Evolutionary conservation across 2,329 filamentous ascomycete species (phyloP).

Genomic region (Aureobasidium sp.): DNA sequence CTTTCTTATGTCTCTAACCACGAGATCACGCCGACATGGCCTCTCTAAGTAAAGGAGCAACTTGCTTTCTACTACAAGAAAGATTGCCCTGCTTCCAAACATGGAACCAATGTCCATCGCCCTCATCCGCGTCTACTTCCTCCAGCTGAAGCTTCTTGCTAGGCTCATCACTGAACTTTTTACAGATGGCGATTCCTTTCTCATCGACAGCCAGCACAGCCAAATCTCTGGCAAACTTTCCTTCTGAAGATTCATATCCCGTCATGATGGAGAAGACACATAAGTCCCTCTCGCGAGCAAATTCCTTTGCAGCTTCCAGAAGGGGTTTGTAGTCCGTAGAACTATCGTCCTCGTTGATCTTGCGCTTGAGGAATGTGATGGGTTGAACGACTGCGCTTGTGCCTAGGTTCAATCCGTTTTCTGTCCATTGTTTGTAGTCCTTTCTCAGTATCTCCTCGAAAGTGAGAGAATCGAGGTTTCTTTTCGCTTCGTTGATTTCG

Average conservation of each 20-base stretch:
- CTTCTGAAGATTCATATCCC: constrained; percentile 43
- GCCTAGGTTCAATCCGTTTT: constrained; percentile 50
- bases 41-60: constrained; percentile 50
- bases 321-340: constrained; percentile 31
- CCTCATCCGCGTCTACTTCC: constrained; percentile 29
- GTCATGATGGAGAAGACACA: constrained; percentile 63
- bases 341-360: constrained; percentile 35
- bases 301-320: constrained; percentile 40
- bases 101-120: constrained; percentile 39
- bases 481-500: constrained; percentile 55
- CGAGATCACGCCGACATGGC: constrained; percentile 23
- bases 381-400: constrained; percentile 56
- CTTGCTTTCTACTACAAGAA: constrained; percentile 53
- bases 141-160: constrained; percentile 47
- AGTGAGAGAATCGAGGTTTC: constrained; percentile 52
- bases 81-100: constrained; percentile 59
- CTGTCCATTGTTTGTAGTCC: constrained; percentile 76
- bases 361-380: constrained; percentile 50
- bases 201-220: constrained; percentile 55
- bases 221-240: constrained; percentile 55
- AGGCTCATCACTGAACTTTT: constrained; percentile 44
- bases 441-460: constrained; percentile 65
- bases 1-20: no score
- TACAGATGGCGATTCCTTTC: constrained; percentile 41
- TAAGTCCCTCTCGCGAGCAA: constrained; percentile 49